Conservation (phyloP, 202 grass and related monocot genomes). For the Panicum virgatum region DNA sequence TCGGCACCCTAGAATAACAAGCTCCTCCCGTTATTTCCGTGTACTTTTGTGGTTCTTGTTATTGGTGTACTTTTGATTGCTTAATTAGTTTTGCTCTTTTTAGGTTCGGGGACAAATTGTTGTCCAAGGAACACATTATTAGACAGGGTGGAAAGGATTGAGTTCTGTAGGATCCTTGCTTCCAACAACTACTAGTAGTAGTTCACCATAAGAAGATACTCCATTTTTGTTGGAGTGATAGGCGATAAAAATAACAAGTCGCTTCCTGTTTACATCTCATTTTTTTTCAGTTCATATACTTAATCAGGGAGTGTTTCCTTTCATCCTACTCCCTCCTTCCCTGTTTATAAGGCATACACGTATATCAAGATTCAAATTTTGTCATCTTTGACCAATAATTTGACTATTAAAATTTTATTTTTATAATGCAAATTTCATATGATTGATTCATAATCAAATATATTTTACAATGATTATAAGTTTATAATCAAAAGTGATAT, state of each 20-base stretch:
- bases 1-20: conserved; percentile 37
- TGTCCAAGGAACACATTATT: conserved; percentile 19
- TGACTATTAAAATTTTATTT: too few species aligned
- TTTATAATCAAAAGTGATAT: too few species aligned
- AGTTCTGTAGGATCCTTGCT: conserved; percentile 1
- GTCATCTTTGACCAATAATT: too few species aligned
- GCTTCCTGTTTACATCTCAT: conserved; percentile 4
- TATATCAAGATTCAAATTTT: too few species aligned
- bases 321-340: too few species aligned
- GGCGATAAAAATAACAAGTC: background rate
- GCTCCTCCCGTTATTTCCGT: conserved; percentile 21
- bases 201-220: conserved; percentile 9
- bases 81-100: conserved; percentile 40
- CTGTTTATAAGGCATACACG: too few species aligned
- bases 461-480: too few species aligned
- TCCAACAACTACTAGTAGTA: conserved; percentile 1
- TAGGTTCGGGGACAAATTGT: conserved; percentile 10
- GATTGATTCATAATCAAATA: too few species aligned
- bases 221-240: background rate
- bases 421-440: too few species aligned
- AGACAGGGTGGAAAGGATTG: background rate
- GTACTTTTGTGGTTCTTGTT: conserved; percentile 31
- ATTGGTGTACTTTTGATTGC: conserved; percentile 19
- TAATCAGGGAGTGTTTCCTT: too few species aligned
- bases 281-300: conserved; percentile 7